These are phyloP conservation scores for Leccinum variabile DNA, from an alignment of 1,284 basidiomycete genomes.

Conservation along the genomic window DNA sequence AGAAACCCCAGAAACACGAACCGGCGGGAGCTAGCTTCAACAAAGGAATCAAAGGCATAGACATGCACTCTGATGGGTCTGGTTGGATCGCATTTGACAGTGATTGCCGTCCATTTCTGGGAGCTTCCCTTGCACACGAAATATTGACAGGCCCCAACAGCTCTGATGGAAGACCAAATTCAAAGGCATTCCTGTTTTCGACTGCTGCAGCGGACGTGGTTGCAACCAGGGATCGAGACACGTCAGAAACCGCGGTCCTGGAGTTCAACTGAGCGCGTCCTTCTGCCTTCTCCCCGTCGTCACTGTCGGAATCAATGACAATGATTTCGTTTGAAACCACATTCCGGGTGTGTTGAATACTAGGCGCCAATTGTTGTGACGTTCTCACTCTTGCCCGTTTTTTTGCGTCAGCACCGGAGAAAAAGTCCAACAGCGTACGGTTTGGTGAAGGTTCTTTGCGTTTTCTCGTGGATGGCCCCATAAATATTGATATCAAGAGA, in stretches of 20 bases:
- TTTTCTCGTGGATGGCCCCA: constrained; percentile 42
- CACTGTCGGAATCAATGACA: constrained; percentile 59
- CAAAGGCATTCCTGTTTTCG: constrained; percentile 21
- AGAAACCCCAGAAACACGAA: constrained; percentile 17
- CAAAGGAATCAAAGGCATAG: constrained; percentile 23
- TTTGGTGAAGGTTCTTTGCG: constrained; percentile 39
- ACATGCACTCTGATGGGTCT: constrained; percentile 15
- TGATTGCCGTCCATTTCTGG: background rate
- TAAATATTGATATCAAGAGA: constrained; percentile 13
- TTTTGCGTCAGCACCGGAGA: constrained; percentile 32
- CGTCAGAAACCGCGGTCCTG: background rate
- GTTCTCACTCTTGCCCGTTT: constrained; percentile 26
- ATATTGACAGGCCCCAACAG: constrained; percentile 19
- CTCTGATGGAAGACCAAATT: constrained; percentile 31
- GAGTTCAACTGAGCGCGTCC: background rate
- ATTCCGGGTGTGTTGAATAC: constrained; percentile 8
- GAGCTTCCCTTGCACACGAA: background rate
- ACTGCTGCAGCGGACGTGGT: constrained; percentile 8
- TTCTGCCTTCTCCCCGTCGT: constrained; percentile 34
- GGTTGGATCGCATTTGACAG: constrained; percentile 2
- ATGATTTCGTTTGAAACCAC: constrained; percentile 44
- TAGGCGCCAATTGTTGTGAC: constrained; percentile 1
- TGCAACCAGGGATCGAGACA: background rate
- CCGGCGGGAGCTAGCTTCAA: constrained; percentile 5
- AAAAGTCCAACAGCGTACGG: constrained; percentile 54